Evolutionary conservation across 805 yeast genomes (phyloP), one percentile per base, ranked within the genome.

Genomic region (Lachancea mirantina): DNA sequence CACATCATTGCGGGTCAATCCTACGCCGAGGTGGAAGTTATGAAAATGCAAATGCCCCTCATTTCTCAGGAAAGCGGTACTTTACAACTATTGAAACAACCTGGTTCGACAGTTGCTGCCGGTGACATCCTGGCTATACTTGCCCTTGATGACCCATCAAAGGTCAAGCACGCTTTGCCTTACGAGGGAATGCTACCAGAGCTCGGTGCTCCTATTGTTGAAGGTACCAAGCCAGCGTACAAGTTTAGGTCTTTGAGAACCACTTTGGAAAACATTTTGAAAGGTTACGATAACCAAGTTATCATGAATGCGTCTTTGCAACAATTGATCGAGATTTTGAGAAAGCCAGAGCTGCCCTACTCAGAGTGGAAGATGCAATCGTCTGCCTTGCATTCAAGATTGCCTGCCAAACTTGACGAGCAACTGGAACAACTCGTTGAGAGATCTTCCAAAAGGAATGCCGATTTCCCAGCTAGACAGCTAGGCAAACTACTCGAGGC

Each of bases 41-140:
- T 92, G 99, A 92, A 92, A 64, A 92, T 92, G 98, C 87, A 88
- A 63, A 92, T 92, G 96, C 96, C 98, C 31, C 72, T 92, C 50
- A 67, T 88, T 52, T 89, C 96, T 14, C 84, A 78, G 60, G 98
- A 89, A 60, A 81, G 83, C 51, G 99, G 99, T 71, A 68, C 73
- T 38, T 84, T 88, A 34, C 96, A 89, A 65, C 67, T 87, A 26
- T 76, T 92, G 56, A 89, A 92, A 62, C 98, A 92, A 66, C 97
- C 98, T 7, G 99, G 99, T 33, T 81, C 97, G n/a, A 85, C 94
- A 17, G 81, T 92, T 38, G 75, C 76, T 48, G 96, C 96, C 30
- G 98, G 98, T 65, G 98, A 92, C 55, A 89, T 94, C 40, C 74
- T 92, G 56, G 98, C 96, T 15, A 89, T 92, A 40, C 70, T 92